Percentiles rank a stretch among this genome's conserved stretches.
These are phyloP conservation scores for Boechera retrofracta DNA, from an alignment of 345 rosid species.

Conservation along the genomic window DNA sequence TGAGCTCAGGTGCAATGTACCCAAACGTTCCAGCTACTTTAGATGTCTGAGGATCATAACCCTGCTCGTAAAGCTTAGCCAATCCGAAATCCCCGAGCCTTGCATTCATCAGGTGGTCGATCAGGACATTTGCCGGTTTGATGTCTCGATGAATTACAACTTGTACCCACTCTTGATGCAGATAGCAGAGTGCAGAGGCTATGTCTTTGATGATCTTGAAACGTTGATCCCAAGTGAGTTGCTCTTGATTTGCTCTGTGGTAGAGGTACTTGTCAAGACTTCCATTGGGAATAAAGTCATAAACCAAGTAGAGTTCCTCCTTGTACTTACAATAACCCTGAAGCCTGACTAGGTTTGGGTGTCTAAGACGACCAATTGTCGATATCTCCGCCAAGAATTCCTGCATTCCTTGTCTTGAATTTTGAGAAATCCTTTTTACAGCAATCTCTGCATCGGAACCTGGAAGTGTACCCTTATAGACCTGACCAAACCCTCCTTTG, in stretches of 20 bases:
- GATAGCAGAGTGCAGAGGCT: constrained; percentile 47
- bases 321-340: constrained; percentile 49
- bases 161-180: constrained; percentile 56
- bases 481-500: constrained; percentile 35
- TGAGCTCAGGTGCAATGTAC: constrained; percentile 51
- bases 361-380: constrained; percentile 39
- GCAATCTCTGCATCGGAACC: constrained; percentile 18
- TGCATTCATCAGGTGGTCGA: constrained; percentile 48
- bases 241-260: background rate
- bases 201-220: constrained; percentile 49
- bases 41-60: constrained; percentile 42
- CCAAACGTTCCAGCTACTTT: constrained; percentile 49
- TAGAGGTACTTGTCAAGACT: constrained; percentile 54
- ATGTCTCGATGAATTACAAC: constrained; percentile 54
- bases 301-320: constrained; percentile 51
- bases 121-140: constrained; percentile 47
- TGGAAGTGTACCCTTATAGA: constrained; percentile 26
- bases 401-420: constrained; percentile 31
- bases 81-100: constrained; percentile 55
- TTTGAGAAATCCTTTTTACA: constrained; percentile 20
- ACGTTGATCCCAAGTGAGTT: constrained; percentile 48
- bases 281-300: constrained; percentile 56
- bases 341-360: constrained; percentile 47
- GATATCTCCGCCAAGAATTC: constrained; percentile 39
- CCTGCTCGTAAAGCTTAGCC: constrained; percentile 49